phyloP scores from a whole-genome alignment of 169 alveolate species.

The Cystoisospora suis region DNA sequence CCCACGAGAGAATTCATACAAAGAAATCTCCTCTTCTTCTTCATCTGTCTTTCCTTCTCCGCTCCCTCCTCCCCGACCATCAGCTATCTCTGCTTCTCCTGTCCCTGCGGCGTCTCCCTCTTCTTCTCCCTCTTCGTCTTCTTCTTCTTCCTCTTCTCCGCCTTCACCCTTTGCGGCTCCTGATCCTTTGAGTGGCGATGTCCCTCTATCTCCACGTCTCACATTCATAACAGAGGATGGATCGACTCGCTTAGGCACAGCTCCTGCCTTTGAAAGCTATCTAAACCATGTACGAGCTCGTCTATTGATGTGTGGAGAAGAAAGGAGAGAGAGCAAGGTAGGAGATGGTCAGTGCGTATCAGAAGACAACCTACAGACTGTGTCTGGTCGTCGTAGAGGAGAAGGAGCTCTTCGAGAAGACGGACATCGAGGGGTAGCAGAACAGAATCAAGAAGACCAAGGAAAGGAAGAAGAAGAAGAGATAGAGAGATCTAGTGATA shows the following conservation, averaged over 20 bases:
- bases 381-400: not conserved
- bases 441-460: not conserved
- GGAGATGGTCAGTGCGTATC: not conserved
- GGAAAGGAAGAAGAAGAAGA: not conserved
- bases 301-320: not conserved
- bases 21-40: not conserved
- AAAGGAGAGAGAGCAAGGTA: not conserved
- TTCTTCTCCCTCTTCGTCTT: not conserved
- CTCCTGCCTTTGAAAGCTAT: not conserved
- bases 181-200: conserved; percentile 61
- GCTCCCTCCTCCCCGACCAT: not conserved
- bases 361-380: not conserved
- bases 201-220: conserved; percentile 59
- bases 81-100: not conserved
- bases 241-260: not conserved
- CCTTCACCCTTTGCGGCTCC: conserved; percentile 60
- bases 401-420: not conserved
- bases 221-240: conserved; percentile 27
- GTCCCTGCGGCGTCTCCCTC: not conserved
- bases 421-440: not conserved
- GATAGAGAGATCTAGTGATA: not conserved
- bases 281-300: not conserved
- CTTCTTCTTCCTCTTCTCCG: conserved; percentile 35
- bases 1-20: not conserved
- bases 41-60: not conserved